Evolutionary conservation across 129 eudicot genomes (phyloP).

Genomic region (Smallanthus sonchifolius): DNA sequence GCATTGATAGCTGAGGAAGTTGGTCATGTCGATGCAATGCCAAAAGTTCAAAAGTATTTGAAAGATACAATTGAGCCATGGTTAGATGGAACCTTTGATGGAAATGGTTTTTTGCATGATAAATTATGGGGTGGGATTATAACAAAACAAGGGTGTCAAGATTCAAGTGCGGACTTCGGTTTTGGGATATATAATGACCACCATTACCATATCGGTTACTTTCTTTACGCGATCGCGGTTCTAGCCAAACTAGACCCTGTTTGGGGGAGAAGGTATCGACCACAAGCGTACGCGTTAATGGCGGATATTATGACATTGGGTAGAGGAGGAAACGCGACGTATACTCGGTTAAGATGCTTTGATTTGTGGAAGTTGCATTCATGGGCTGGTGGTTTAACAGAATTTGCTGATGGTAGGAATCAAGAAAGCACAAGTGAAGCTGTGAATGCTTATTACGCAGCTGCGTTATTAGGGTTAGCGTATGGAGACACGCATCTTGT

Average conservation of each 20-base stretch:
- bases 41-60: slow-evolving; percentile 53
- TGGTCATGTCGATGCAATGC: slow-evolving; percentile 49
- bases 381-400: slow-evolving; percentile 90
- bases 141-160: slow-evolving; percentile 69
- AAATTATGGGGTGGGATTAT: slow-evolving; percentile 82
- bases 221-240: slow-evolving; percentile 75
- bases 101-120: slow-evolving; percentile 82
- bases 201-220: slow-evolving; percentile 85
- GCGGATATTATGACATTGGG: slow-evolving; percentile 83
- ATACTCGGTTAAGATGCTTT: slow-evolving; percentile 72
- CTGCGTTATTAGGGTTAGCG: slow-evolving; percentile 86
- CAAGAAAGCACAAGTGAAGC: slow-evolving; percentile 97
- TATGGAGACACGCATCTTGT: slow-evolving; percentile 82
- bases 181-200: slow-evolving; percentile 86
- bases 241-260: slow-evolving; percentile 66
- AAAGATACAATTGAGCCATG: slow-evolving; percentile 82
- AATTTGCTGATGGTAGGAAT: slow-evolving; percentile 80
- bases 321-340: slow-evolving; percentile 37
- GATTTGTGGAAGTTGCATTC: slow-evolving; percentile 90
- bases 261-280: slow-evolving; percentile 79
- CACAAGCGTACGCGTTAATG: slow-evolving; percentile 82
- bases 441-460: slow-evolving; percentile 79
- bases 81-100: slow-evolving; percentile 70
- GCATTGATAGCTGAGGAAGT: slow-evolving; percentile 90
- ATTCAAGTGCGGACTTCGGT: slow-evolving; percentile 84